Base-by-base conservation (phyloP, 2,329 filamentous ascomycete genomes). In the Neofusicoccum ribis region DNA sequence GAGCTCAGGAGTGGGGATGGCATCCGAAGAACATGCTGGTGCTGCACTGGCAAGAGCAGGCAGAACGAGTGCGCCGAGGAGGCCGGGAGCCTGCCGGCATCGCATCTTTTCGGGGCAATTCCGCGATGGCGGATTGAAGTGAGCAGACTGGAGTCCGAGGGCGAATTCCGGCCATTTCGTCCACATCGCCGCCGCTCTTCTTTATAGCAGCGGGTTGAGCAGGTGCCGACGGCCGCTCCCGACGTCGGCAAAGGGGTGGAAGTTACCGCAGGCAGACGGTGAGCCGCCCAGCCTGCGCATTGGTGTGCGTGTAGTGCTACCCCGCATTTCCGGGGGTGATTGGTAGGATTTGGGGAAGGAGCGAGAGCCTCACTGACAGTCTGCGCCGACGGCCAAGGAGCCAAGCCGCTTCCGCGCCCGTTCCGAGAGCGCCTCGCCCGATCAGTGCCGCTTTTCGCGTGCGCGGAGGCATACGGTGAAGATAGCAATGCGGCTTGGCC, bases 241-340 rank as follows among this genome's bases (percentile, higher is more conserved):
- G 56, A 27, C 41, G 43, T 60, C 56, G 56, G 56, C 23, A 60
- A 60, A 47, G 9, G 7, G 1, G 56, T 47, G 27, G 8, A 27
- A 7, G 9, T 47, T 36, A 5, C 54, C 54, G 54, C 9, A 20
- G 5, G 7, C 36, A 37, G 56, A 36, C 43, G 43, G 56, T 47
- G 41, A 47, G n/a, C 39, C 34, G 39, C 5, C 39, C 15, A 8
- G 14, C 14, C 34, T 23, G 14, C 41, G 9, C 15, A 27, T 1
- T 51, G 23, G 27, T 51, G 47, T 23, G 27, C 27, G 47, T 34
- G 27, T 34, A 51, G 47, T 6, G 17, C 15, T 60, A 60, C 56
- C 56, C 56, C 56, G 56, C 56, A 60, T 60, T 60, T 47, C 8
- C 41, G 41, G 56, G 39, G 39, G 52, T 31, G 37, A 27, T 59